Percentiles rank a stretch among this genome's conserved stretches.
Conservation (phyloP, 2,329 filamentous ascomycete species). For the Colletotrichum truncatum region DNA sequence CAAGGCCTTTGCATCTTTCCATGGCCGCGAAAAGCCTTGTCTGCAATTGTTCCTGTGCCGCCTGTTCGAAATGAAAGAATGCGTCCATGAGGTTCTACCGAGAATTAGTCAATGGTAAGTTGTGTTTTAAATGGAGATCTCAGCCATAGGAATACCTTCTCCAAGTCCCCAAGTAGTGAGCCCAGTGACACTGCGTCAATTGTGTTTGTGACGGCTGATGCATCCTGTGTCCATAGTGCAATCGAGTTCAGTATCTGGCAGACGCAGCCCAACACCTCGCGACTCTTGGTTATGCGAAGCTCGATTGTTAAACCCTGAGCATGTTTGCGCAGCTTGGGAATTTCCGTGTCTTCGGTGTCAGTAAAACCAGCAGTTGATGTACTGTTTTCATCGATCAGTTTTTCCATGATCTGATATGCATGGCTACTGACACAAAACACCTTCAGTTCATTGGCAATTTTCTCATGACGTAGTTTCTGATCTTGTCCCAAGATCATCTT, state of each 20-base stretch:
- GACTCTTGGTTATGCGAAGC: conserved; percentile 1
- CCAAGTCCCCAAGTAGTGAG: neutral
- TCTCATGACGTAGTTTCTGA: conserved; percentile 40
- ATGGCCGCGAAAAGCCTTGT: too few relatives aligned
- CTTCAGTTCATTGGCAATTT: conserved; percentile 62
- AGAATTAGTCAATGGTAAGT: too few relatives aligned
- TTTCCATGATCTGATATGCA: conserved; percentile 70
- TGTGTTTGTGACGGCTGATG: neutral
- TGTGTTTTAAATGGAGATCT: too few relatives aligned
- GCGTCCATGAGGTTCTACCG: too few relatives aligned
- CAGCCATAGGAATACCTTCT: too few relatives aligned
- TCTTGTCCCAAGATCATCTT: neutral
- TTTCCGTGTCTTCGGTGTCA: conserved; percentile 62
- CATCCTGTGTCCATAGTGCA: conserved; percentile 4
- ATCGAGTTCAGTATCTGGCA: conserved; percentile 3
- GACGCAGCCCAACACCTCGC: neutral
- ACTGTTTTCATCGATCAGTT: conserved; percentile 38
- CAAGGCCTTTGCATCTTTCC: too few relatives aligned
- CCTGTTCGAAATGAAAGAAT: too few relatives aligned
- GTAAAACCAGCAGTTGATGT: conserved; percentile 60
- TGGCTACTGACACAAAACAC: conserved; percentile 74
- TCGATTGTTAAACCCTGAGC: conserved; percentile 10
- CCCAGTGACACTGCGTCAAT: neutral
- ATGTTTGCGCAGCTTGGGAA: conserved; percentile 68
- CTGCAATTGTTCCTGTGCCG: too few relatives aligned